Conservation (phyloP, 768 basidiomycete species). For the Leucocoprinus sp. region DNA sequence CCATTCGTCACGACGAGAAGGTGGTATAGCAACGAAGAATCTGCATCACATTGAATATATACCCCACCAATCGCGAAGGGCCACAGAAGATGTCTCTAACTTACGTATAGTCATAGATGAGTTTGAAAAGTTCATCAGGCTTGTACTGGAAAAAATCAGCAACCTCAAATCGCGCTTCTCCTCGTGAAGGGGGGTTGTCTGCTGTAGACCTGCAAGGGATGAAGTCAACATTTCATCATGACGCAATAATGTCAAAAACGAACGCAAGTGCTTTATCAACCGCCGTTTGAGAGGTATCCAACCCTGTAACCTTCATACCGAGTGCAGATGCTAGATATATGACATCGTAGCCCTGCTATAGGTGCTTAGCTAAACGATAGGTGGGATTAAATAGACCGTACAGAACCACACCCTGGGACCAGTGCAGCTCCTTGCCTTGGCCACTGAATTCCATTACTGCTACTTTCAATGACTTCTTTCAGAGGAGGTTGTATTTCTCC, state of each 20-base stretch:
- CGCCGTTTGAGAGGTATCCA: constrained; percentile 53
- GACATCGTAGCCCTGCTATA: constrained; percentile 50
- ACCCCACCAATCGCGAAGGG: background rate
- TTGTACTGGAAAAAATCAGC: constrained; percentile 49
- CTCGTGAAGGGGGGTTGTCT: constrained; percentile 2
- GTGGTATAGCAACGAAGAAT: constrained; percentile 70
- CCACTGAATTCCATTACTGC: constrained; percentile 26
- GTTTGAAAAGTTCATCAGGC: constrained; percentile 35
- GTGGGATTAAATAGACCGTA: constrained; percentile 14
- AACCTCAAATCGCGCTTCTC: constrained; percentile 30
- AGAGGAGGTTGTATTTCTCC: constrained; percentile 49
- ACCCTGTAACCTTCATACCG: constrained; percentile 39
- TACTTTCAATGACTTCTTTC: constrained; percentile 39
- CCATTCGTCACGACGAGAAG: constrained; percentile 44
- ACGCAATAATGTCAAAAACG: constrained; percentile 5
- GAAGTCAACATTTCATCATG: background rate
- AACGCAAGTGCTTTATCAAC: constrained; percentile 37
- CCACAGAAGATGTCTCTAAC: constrained; percentile 9
- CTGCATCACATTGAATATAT: no score
- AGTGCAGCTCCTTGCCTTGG: constrained; percentile 27
- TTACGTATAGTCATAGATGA: constrained; percentile 63
- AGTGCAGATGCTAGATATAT: constrained; percentile 42
- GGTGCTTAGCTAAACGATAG: background rate
- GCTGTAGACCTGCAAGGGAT: constrained; percentile 8
- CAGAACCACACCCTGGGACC: constrained; percentile 43